Evolutionary conservation across 352 stramenopile species (phyloP).

Genomic region (Pythium oligandrum): DNA sequence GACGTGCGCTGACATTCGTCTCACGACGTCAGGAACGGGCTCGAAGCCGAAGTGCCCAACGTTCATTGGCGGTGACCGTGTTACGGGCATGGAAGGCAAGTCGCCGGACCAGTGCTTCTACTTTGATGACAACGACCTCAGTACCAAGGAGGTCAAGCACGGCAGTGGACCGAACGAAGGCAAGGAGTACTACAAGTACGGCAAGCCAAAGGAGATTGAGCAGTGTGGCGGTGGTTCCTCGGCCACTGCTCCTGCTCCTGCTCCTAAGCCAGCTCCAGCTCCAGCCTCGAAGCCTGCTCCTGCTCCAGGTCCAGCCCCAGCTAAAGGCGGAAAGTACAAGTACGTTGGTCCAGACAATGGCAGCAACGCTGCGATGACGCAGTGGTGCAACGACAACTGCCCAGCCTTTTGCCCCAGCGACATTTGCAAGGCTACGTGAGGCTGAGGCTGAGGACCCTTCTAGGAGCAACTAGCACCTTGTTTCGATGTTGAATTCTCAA

Average conservation of each 20-base stretch:
- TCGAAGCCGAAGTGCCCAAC: conserved; percentile 32
- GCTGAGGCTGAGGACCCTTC: neutral
- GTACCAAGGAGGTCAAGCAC: conserved; percentile 34
- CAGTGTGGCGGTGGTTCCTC: conserved; percentile 31
- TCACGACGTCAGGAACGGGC: conserved; percentile 30
- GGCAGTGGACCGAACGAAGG: conserved; percentile 34
- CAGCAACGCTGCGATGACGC: too few relatives aligned
- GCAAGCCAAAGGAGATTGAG: conserved; percentile 39
- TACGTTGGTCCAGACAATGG: too few relatives aligned
- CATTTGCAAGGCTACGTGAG: too few relatives aligned
- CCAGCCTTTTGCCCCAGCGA: too few relatives aligned
- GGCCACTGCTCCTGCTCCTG: conserved; percentile 2
- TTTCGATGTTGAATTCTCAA: too few relatives aligned
- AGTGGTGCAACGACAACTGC: too few relatives aligned
- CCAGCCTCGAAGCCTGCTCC: too few relatives aligned
- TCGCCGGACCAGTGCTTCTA: conserved; percentile 45
- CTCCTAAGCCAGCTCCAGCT: too few relatives aligned
- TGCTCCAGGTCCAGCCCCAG: too few relatives aligned
- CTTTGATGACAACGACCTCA: conserved; percentile 49
- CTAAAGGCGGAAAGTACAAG: too few relatives aligned
- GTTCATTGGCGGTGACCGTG: conserved; percentile 47
- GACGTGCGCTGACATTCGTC: conserved; percentile 46
- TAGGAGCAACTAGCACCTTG: neutral
- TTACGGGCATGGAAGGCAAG: conserved; percentile 38
- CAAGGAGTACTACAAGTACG: conserved; percentile 44